A percentile compares a stretch with the other conserved stretches of the same genome.
Evolutionary conservation across 2,329 filamentous ascomycete species (phyloP).

Genomic region (Fusarium cyanostomum): DNA sequence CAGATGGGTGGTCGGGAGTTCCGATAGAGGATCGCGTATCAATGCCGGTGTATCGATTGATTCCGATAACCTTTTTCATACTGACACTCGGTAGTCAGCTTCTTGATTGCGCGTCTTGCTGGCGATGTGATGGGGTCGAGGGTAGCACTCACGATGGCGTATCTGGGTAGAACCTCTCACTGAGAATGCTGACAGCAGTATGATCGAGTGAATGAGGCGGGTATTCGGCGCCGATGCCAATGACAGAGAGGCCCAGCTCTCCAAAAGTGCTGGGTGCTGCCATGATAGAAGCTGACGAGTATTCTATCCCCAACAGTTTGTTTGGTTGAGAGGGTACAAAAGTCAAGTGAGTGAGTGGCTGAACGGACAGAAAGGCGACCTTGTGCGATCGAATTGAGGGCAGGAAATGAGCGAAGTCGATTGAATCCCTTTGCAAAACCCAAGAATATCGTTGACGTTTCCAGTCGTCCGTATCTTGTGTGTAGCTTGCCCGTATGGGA

Average conservation of each 20-base stretch:
- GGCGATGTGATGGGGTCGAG: neutral
- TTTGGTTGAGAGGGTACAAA: conserved; percentile 13
- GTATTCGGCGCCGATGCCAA: conserved; percentile 68
- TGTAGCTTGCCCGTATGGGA: conserved; percentile 12
- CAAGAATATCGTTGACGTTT: conserved; percentile 23
- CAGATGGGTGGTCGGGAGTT: conserved; percentile 67
- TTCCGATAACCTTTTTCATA: conserved; percentile 69
- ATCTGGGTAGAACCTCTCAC: conserved; percentile 66
- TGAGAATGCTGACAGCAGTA: conserved; percentile 61
- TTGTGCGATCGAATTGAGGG: neutral
- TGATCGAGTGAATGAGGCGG: conserved; percentile 64
- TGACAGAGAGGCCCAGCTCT: conserved; percentile 68
- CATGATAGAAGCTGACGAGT: conserved; percentile 47
- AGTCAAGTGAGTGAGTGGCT: neutral
- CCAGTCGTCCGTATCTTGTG: conserved; percentile 11
- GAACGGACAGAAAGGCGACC: neutral
- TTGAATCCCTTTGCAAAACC: conserved; percentile 4
- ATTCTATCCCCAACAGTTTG: conserved; percentile 30
- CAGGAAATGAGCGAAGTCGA: neutral
- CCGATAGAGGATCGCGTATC: conserved; percentile 71
- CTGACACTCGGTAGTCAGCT: conserved; percentile 47
- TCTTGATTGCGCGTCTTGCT: neutral
- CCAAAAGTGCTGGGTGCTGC: conserved; percentile 53
- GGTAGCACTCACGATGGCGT: conserved; percentile 63
- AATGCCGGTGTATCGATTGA: conserved; percentile 73